Base-by-base conservation (phyloP, 139 green algal genomes). In the Limnomonas spitsbergensis region DNA sequence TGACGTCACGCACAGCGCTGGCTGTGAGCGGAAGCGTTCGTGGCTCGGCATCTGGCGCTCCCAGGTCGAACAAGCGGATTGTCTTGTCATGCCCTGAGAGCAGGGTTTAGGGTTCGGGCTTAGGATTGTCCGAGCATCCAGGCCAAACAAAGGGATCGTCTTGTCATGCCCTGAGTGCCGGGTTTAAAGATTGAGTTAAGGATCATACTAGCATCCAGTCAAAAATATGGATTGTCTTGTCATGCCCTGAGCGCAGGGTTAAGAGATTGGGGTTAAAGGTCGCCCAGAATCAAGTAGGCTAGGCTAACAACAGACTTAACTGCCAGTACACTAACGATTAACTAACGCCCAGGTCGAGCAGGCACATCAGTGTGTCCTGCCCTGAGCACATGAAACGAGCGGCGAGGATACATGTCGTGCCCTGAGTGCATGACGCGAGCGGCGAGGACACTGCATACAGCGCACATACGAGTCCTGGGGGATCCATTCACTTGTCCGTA, bases 321-420 rank as follows among this genome's bases (percentile, higher is more conserved):
- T n/a, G n/a, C n/a, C n/a, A n/a, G n/a, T n/a, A n/a, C n/a, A n/a
- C n/a, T n/a, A n/a, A n/a, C n/a, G n/a, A n/a, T n/a, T n/a, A n/a
- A n/a, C n/a, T n/a, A n/a, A n/a, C n/a, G n/a, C n/a, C 79, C 26
- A 99, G 74, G 75, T 99, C 94, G 66, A 88, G 99, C 1, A 99
- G 75, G 7, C 95, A 91, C 26, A 99, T 42, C 40, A 95, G 56
- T 84, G 98, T 97, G 76, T 98, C 94, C 29, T 87, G 80, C 20
- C 94, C 93, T 86, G 86, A 39, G 26, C 6, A 37, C 7, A 37
- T 7, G 9, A 34, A 36, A 39, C 6, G 27, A 36, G 26, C 9
- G n/a, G n/a, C n/a, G n/a, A n/a, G n/a, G n/a, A n/a, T n/a, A n/a
- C 85, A 98, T 97, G 76, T 98, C 94, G n/a, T 87, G 80, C 20